Evolutionary conservation across 768 basidiomycete genomes (phyloP).

Genomic region (Butyriboletus loyo): DNA sequence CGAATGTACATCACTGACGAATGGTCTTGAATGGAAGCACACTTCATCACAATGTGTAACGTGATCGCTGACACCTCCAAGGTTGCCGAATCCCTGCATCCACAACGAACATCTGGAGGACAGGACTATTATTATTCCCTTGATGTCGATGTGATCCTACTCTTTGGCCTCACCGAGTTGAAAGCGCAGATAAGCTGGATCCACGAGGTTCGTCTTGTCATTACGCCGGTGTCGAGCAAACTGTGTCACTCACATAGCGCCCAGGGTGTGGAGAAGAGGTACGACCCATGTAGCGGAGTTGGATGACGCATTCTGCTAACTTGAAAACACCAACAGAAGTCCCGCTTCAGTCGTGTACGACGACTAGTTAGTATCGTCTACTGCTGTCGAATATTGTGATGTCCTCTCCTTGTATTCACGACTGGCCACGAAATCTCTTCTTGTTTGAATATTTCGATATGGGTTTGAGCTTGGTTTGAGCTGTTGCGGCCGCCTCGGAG

Average conservation of each 20-base stretch:
- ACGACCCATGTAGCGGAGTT: background rate
- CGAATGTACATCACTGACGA: background rate
- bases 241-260: background rate
- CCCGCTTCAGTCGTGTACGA: background rate
- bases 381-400: background rate
- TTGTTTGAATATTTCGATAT: background rate
- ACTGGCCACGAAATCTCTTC: background rate
- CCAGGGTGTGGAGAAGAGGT: conserved; percentile 15
- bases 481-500: background rate
- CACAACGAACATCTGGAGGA: background rate
- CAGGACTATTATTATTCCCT: conserved; percentile 19
- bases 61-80: conserved; percentile 11
- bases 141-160: conserved; percentile 34
- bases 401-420: background rate
- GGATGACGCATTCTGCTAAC: background rate
- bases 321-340: background rate
- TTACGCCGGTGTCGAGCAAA: background rate
- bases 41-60: conserved; percentile 11
- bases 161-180: conserved; percentile 43
- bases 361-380: background rate
- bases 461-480: no score
- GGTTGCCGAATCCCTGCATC: background rate
- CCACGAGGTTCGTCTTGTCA: conserved; percentile 19
- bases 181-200: conserved; percentile 45
- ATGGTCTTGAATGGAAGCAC: background rate